Base-by-base conservation (phyloP, 495 filamentous ascomycete species). In the Neurospora sp. region DNA sequence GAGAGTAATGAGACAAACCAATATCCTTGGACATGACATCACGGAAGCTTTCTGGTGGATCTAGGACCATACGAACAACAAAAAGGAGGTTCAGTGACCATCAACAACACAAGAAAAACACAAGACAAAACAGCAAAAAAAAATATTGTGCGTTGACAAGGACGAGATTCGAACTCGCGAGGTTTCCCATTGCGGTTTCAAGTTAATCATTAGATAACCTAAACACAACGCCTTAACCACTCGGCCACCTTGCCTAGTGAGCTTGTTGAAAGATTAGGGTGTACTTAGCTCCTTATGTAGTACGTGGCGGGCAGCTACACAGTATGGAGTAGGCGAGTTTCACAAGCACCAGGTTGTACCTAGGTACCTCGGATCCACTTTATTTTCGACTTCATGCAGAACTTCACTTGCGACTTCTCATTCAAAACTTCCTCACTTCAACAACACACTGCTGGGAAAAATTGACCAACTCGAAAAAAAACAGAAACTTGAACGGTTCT, bases 201-300 rank as follows among this genome's bases (percentile, higher is more conserved):
- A 37, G 69, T 71, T 69, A 41, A 31, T 71, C 27, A 70, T 69
- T 71, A 75, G 38, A 74, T 44, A n/a, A 76, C 83, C 84, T 85
- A 85, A 85, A 85, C 81, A 81, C 83, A 81, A 80, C 83, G 83
- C 84, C 84, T 85, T 85, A 83, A 84, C 83, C 83, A 84, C 84
- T 85, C 82, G 82, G 83, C 82, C 82, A 85, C 78, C 78, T 78
- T 82, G 76, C 78, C 68, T 73, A 38, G 40, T 59, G 37, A 71
- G 27, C 27, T 66, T 66, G 27, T 66, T 66, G 5, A 7, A 61
- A 27, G 0, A 18, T 9, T 35, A 66, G 0, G 0, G 6, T 3
- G 3, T 1, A 1, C 6, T 66, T 66, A 37, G 53, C 14, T 16
- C 12, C 0, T 3, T 35, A 66, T 35, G 53, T 66, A 66, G 12